phyloP scores from a whole-genome alignment of 2,329 filamentous ascomycete genomes.

The Leptographium procerum region DNA sequence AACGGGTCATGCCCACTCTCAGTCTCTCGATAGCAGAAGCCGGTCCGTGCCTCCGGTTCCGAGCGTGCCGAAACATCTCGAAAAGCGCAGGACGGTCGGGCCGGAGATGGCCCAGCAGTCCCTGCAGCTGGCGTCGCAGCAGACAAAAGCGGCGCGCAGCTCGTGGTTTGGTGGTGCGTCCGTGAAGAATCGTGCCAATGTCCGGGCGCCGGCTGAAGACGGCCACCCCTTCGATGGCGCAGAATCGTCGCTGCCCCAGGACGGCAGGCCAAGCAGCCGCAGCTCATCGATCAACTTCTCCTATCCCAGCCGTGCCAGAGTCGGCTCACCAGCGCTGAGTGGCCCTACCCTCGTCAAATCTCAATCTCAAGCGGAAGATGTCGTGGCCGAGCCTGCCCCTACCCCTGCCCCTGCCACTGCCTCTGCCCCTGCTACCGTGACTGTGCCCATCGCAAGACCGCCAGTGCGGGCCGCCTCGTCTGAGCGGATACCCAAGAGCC shows the following conservation, averaged over 20 bases:
- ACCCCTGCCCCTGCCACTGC: too few relatives aligned
- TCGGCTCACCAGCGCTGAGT: conserved; percentile 24
- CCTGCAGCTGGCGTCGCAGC: conserved; percentile 44
- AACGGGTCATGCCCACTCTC: not conserved
- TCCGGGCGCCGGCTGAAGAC: too few relatives aligned
- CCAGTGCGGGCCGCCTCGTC: conserved; percentile 2
- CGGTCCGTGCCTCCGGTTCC: not conserved
- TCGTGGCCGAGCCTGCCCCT: not conserved
- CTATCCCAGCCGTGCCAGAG: conserved; percentile 35
- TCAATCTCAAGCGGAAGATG: not conserved
- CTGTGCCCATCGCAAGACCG: conserved; percentile 6
- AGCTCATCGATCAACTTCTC: conserved; percentile 46
- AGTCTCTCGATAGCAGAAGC: not conserved
- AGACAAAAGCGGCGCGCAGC: conserved; percentile 25
- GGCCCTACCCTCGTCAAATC: too few relatives aligned
- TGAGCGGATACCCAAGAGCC: conserved; percentile 3
- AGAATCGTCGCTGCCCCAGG: conserved; percentile 22
- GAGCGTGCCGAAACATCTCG: not conserved
- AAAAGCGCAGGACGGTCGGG: not conserved
- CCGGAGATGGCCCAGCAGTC: conserved; percentile 17
- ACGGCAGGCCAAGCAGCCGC: conserved; percentile 32
- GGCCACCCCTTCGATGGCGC: conserved; percentile 32
- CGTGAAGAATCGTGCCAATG: too few relatives aligned
- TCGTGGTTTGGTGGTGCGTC: conserved; percentile 39
- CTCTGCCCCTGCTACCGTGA: not conserved